Conservation (phyloP, 2,329 filamentous ascomycete species). For the Aspergillus hortae region DNA sequence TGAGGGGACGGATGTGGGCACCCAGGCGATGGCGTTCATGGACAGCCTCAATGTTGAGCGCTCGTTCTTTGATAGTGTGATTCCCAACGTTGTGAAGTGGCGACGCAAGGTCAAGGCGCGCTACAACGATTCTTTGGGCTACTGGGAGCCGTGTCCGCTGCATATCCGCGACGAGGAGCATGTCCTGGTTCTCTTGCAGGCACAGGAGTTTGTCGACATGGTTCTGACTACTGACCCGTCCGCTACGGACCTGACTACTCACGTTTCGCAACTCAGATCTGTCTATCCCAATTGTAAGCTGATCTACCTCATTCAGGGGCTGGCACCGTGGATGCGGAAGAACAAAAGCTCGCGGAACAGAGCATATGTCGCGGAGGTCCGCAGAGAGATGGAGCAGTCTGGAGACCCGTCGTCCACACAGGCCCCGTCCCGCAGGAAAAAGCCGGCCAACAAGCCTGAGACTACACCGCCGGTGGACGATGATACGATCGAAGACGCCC, state of each 20-base stretch:
- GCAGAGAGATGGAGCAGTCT: constrained; percentile 43
- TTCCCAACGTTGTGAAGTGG: constrained; percentile 62
- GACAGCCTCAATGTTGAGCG: constrained; percentile 40
- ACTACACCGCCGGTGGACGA: constrained; percentile 58
- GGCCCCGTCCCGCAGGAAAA: constrained; percentile 23
- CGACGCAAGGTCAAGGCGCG: constrained; percentile 62
- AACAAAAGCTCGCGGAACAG: constrained; percentile 65
- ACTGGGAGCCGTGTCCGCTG: constrained; percentile 61
- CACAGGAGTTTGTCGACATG: constrained; percentile 63
- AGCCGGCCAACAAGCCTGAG: constrained; percentile 39
- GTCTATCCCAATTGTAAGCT: constrained; percentile 53
- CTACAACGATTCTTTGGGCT: constrained; percentile 58
- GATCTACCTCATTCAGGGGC: constrained; percentile 71
- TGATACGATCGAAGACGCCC: constrained; percentile 65
- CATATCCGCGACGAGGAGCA: constrained; percentile 56
- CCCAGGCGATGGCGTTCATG: constrained; percentile 43
- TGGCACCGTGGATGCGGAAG: constrained; percentile 63
- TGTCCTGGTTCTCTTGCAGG: constrained; percentile 59
- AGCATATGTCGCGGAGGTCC: constrained; percentile 64
- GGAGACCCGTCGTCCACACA: constrained; percentile 18
- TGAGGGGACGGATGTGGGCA: constrained; percentile 42
- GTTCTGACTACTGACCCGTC: constrained; percentile 44
- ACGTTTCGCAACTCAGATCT: constrained; percentile 55
- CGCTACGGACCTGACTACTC: constrained; percentile 51
- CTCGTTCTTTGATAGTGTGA: constrained; percentile 33